A percentile compares a stretch with the other conserved stretches of the same genome.
Evolutionary conservation across 2,329 filamentous ascomycete genomes (phyloP).

Genomic region (Xylaria sp.): DNA sequence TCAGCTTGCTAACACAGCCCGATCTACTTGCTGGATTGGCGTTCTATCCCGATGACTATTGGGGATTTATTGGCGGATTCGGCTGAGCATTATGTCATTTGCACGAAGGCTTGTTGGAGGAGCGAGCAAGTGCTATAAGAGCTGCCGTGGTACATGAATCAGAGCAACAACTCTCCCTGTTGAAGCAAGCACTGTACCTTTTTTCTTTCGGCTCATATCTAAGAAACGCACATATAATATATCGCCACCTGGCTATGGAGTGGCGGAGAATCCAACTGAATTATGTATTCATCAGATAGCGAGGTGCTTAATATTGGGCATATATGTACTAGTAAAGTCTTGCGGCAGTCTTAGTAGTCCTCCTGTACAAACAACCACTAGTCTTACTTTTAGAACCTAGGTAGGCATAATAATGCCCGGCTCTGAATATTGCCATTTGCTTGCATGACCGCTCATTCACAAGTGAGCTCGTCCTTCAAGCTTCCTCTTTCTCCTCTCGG

Average conservation of each 20-base stretch:
- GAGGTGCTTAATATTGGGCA: no score
- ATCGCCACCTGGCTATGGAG: no score
- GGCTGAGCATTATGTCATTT: neutral
- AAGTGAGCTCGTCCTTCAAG: conserved; percentile 64
- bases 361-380: no score
- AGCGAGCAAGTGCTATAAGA: neutral
- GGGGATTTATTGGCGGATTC: neutral
- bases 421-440: neutral
- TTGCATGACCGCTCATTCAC: conserved; percentile 44
- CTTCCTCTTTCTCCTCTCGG: conserved; percentile 60
- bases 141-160: neutral
- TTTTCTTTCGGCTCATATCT: neutral
- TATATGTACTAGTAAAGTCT: no score
- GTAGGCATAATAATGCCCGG: neutral
- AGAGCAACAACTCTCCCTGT: neutral
- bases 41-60: neutral
- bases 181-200: neutral
- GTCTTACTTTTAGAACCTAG: neutral
- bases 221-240: neutral
- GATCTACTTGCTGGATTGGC: neutral
- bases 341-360: neutral
- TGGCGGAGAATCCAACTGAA: no score
- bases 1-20: neutral
- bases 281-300: no score
- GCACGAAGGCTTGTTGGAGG: neutral